These are phyloP conservation scores for Suillus hirtellus DNA, from an alignment of 768 basidiomycete species.

Conservation along the genomic window DNA sequence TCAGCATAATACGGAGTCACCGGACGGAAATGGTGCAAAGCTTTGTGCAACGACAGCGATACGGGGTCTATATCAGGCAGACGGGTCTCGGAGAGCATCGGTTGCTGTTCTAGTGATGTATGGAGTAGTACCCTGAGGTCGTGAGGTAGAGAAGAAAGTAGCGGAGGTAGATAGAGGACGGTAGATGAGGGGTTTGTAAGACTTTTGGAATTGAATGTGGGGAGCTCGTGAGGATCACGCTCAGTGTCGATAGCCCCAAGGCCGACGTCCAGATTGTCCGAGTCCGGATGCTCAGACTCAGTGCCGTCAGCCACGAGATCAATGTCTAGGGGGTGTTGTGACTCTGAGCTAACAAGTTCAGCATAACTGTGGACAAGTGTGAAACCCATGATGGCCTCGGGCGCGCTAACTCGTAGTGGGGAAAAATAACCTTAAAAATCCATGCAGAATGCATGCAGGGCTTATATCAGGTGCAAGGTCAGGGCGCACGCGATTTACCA, in stretches of 20 bases:
- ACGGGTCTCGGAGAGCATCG: conserved; percentile 66
- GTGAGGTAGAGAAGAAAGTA: conserved; percentile 73
- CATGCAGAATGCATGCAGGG: not conserved
- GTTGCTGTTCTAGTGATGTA: conserved; percentile 34
- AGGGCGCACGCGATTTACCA: conserved; percentile 2
- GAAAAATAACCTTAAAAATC: not conserved
- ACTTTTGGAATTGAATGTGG: conserved; percentile 46
- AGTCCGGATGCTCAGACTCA: not conserved
- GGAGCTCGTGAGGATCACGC: conserved; percentile 56
- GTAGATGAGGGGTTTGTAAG: conserved; percentile 41
- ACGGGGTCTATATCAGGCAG: conserved; percentile 85
- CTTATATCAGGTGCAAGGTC: conserved; percentile 6
- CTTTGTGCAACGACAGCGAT: conserved; percentile 83
- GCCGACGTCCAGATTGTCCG: not conserved
- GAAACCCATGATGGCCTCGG: conserved; percentile 4
- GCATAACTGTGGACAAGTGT: not conserved
- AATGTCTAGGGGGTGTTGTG: not conserved
- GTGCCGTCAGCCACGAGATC: conserved; percentile 3
- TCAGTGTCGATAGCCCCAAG: conserved; percentile 9
- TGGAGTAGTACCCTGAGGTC: conserved; percentile 31
- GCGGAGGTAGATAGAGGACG: conserved; percentile 81
- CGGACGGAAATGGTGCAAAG: conserved; percentile 76
- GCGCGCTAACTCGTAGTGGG: not conserved
- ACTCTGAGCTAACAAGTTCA: not conserved
- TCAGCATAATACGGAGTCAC: conserved; percentile 59